Evolutionary conservation across 139 green algal genomes (phyloP).

Genomic region (Chlamydomonas sphaeroides): DNA sequence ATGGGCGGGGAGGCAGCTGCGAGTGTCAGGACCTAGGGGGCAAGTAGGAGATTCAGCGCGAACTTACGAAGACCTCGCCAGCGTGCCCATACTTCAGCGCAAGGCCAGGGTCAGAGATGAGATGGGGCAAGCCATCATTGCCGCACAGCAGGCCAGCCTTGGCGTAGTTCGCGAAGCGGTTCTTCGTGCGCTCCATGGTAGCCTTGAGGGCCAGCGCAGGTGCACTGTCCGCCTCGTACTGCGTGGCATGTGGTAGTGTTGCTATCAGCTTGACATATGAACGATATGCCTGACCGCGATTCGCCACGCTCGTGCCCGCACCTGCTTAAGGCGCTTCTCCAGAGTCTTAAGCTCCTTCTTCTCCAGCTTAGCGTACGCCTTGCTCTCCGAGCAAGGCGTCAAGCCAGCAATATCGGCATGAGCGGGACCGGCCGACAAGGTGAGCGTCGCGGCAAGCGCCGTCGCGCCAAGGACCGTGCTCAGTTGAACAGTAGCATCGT

Average conservation of each 20-base stretch:
- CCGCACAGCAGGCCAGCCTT: conserved; percentile 95
- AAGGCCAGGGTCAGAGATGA: conserved; percentile 97
- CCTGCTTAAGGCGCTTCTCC: conserved; percentile 86
- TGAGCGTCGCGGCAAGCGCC: conserved; percentile 72
- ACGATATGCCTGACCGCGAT: too few relatives aligned
- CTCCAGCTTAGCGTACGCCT: conserved; percentile 93
- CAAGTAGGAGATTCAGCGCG: too few relatives aligned
- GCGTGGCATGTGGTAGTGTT: conserved; percentile 36
- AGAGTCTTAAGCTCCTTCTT: conserved; percentile 95
- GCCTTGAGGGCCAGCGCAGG: conserved; percentile 91
- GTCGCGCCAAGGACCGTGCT: conserved; percentile 68
- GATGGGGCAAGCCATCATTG: conserved; percentile 95
- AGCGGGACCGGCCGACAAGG: conserved; percentile 75
- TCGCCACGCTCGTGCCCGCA: conserved; percentile 40
- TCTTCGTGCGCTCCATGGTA: conserved; percentile 95
- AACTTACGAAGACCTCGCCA: conserved; percentile 93
- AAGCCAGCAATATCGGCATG: conserved; percentile 93
- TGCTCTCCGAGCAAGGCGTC: conserved; percentile 95
- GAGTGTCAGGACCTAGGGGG: too few relatives aligned
- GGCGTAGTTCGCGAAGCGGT: conserved; percentile 94
- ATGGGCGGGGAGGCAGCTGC: neutral
- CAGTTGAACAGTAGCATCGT: conserved; percentile 52
- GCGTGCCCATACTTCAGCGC: conserved; percentile 92
- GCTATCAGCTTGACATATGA: too few relatives aligned
- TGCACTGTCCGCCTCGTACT: conserved; percentile 93